Evolutionary conservation across 1,139 yeast species (phyloP).

Genomic region (Suhomyces bolitotheri): DNA sequence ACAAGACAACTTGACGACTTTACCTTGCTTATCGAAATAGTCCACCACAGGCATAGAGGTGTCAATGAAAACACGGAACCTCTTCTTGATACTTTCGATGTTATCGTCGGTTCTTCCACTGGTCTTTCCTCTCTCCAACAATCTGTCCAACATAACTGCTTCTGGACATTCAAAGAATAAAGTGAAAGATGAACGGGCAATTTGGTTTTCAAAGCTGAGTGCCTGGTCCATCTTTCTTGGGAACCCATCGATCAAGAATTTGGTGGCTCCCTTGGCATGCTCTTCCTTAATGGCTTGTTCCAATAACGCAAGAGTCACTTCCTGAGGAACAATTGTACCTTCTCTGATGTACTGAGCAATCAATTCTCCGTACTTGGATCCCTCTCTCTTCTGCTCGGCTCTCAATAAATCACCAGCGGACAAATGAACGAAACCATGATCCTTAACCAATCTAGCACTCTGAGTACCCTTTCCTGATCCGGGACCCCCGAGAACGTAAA

Average conservation of each 20-base stretch:
- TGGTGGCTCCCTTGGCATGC: constrained; percentile 48
- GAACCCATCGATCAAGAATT: constrained; percentile 89
- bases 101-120: constrained; percentile 95
- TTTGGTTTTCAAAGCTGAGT: constrained; percentile 76
- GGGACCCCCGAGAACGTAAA: constrained; percentile 87
- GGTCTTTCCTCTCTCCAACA: constrained; percentile 89
- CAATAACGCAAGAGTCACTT: constrained; percentile 82
- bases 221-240: constrained; percentile 99
- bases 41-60: constrained; percentile 96
- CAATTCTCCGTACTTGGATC: constrained; percentile 81
- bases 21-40: constrained; percentile 70
- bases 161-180: constrained; percentile 96
- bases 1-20: constrained; percentile 78
- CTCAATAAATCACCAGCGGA: constrained; percentile 94
- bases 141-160: constrained; percentile 77
- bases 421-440: constrained; percentile 80
- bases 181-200: constrained; percentile 75
- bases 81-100: constrained; percentile 82
- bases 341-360: constrained; percentile 83
- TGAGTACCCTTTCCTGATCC: constrained; percentile 99
- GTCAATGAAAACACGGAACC: constrained; percentile 82
- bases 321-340: constrained; percentile 94
- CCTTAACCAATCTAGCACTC: constrained; percentile 78
- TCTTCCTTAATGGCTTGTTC: constrained; percentile 72
- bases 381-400: constrained; percentile 83